Base-by-base conservation (phyloP, 345 rosid species). In the Physaria fendleri region DNA sequence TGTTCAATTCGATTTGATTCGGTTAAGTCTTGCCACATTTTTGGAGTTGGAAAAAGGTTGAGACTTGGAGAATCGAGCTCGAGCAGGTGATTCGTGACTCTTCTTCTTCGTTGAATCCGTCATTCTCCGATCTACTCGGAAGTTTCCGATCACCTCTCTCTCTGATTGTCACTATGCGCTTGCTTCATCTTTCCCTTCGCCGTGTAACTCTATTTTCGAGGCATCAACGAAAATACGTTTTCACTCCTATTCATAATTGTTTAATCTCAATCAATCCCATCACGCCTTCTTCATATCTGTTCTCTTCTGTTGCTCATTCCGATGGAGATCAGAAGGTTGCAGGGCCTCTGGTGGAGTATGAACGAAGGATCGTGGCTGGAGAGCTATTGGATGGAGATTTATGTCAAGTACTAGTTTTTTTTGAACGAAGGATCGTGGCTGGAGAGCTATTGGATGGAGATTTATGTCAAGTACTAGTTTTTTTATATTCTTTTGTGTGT, bases 331-430 rank as follows among this genome's bases (percentile, higher is more conserved):
- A 12, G 41, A 73, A 57, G 33, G 50, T 33, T 56, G 85, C 70
- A n/a, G 98, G 98, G 48, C 97, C 98, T 17, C 68, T 84, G 8
- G 84, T 84, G 22, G 98, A 88, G 79, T 92, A 92, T 55, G 81
- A 86, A 34, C 79, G 85, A 53, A 78, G 94, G 65, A 79, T 89
- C 65, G 77, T 83, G 8, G 82, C 76, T 2, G 82, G 94, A 32
- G 97, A 88, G 49, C 79, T 88, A 4, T 39, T 85, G 27, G 98
- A 84, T 71, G 97, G 97, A 43, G 98, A 92, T 69, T 65, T 38
- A 41, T 85, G 89, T 68, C 97, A 89, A 87, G 99, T 92, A 65
- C 14, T 30, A 10, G 27, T 34, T 50, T 16, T 11, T 32, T 6
- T n/a, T 55, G 81, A 86, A 34, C 79, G 85, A 53, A 78, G 94